Conservation (phyloP, 139 green algal genomes). For the Chlamydomonas incerta region DNA sequence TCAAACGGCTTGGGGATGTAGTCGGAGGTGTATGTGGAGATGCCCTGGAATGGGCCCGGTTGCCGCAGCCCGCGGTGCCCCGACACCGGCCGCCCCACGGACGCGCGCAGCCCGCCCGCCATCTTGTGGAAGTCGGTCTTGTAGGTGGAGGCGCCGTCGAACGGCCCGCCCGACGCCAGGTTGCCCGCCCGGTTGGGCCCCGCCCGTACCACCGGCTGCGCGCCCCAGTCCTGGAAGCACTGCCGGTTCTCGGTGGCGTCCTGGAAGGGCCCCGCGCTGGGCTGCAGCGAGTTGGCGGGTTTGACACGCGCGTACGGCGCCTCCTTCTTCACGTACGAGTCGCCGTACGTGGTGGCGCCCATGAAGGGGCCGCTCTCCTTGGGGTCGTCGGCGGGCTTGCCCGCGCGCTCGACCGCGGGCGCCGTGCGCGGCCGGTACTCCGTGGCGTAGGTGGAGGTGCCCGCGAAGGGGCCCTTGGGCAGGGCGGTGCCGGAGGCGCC, state of each 20-base stretch:
- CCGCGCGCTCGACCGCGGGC: neutral
- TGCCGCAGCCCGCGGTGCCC: neutral
- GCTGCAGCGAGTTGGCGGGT: neutral
- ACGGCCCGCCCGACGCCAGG: neutral
- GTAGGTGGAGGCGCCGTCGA: slow-evolving; percentile 33
- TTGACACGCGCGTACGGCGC: slow-evolving; percentile 32
- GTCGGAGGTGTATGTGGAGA: slow-evolving; percentile 5
- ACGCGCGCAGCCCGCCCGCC: neutral
- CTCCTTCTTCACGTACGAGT: slow-evolving; percentile 25
- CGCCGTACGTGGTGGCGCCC: slow-evolving; percentile 20
- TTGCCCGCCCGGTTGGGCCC: neutral
- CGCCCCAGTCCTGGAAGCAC: slow-evolving; percentile 32
- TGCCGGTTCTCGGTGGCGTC: slow-evolving; percentile 20
- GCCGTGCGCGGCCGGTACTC: slow-evolving; percentile 32
- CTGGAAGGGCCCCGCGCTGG: slow-evolving; percentile 11
- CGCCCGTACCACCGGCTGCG: neutral
- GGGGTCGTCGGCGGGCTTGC: neutral
- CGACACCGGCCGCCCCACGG: neutral
- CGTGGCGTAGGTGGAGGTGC: slow-evolving; percentile 21
- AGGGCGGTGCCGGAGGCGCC: neutral
- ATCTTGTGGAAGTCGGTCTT: slow-evolving; percentile 29
- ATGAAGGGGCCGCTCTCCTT: slow-evolving; percentile 7
- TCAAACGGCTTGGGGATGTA: slow-evolving; percentile 27
- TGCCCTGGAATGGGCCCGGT: neutral
- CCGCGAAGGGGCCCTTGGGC: slow-evolving; percentile 7